Base-by-base conservation (phyloP, 2,329 filamentous ascomycete species). In the Fusarium sp. region DNA sequence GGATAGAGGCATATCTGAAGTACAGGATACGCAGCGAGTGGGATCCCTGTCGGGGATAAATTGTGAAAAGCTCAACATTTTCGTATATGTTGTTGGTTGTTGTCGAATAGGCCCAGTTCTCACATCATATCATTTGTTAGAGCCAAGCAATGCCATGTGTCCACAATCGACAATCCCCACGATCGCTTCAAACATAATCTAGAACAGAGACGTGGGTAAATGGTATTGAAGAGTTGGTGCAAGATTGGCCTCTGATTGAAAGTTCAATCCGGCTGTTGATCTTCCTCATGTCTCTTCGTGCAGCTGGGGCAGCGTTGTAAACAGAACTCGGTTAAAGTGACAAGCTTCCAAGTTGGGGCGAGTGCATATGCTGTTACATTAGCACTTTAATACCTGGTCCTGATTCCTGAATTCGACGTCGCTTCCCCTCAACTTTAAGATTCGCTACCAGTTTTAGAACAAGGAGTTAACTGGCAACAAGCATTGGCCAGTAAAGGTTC, bases 361-460 rank as follows among this genome's bases (percentile, higher is more conserved):
- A 22, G 33, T 57, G 60, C 58, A 63, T 56, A n/a, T 19, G 30
- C 32, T 52, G 46, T 62, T 62, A n/a, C 60, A 63, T 57, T 53
- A 28, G 32, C 22, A 30, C 26, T 50, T 57, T 22, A 22, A 22
- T 22, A 49, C 58, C 44, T 39, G 44, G 48, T 47, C 44, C 51
- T 63, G 51, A 24, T 41, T 50, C 45, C 20, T 28, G 20, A 32
- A 44, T 37, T 44, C 20, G 37, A 56, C 47, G 17, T 33, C 43
- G 35, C 20, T 44, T 44, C 39, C 37, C 35, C 57, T 62, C 60
- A 47, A 30, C 28, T 13, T 49, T 43, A 32, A 46, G 26, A 22
- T 62, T 32, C 37, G 22, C 15, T 35, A 26, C 55, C 40, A 6
- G 26, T 22, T 22, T 14, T 32, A 22, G 26, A 19, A 53, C 39